Base-by-base conservation (phyloP, 257 asterid genomes). In the Solanum sitiens region DNA sequence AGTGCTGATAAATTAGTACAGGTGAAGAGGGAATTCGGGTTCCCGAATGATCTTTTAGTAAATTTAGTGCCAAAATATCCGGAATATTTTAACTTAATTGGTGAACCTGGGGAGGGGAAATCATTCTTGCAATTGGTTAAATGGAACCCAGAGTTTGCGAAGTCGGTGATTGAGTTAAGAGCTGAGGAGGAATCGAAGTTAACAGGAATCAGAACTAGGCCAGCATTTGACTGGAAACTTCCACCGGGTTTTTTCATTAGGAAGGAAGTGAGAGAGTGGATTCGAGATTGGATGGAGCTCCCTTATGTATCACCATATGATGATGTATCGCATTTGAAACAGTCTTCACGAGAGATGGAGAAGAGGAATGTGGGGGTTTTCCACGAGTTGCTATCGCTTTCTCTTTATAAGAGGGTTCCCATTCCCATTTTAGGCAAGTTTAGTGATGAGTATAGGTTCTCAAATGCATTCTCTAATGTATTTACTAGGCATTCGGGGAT, bases 241-340 rank as follows among this genome's bases (percentile, higher is more conserved):
- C 99, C 98, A 0, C 90, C 89, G 0, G 99, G 98, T 1, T 93
- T 97, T 82, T 92, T 89, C 84, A 86, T 96, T 72, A 96, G 91
- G 94, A 94, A 94, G 95, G 98, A 94, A 82, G 96, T 97, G 97
- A 93, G 98, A 93, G 99, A 96, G 87, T 96, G 99, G 99, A 89
- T 97, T 72, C 92, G 95, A 89, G 98, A 97, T 89, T 97, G 99
- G 99, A 90, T 94, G 88, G 99, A 96, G 90, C 88, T 97, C 25
- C 98, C 98, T 10, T 97, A 96, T 88, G 87, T 95, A 79, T 97
- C 99, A 44, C 99, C 99, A 1, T 96, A 96, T 27, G 93, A 89
- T 47, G 99, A 97, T 74, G 93, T 76, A 11, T 93, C 94, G 1
- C 91, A 84, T 88, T 91, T 96, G 90, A 96, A 94, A 45, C 90